Percentiles rank a stretch among this genome's conserved stretches.
phyloP scores from a whole-genome alignment of 768 basidiomycete genomes.

The Mycena belliarum region DNA sequence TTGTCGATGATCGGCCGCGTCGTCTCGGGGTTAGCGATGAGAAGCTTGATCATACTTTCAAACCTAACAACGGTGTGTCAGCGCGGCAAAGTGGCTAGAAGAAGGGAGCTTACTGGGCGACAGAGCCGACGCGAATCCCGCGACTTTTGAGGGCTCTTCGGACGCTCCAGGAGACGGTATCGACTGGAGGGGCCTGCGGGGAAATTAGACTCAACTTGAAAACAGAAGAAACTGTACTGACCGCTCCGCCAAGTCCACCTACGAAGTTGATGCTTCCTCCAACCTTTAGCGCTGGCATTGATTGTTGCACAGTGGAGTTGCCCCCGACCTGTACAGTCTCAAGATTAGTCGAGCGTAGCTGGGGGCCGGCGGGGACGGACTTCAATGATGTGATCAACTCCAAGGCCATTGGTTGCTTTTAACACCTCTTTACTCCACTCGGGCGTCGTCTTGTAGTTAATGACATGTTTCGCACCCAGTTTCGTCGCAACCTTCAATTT shows the following conservation, averaged over 20 bases:
- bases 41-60: slow-evolving; percentile 45
- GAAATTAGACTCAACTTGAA: too few species aligned
- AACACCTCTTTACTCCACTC: slow-evolving; percentile 52
- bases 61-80: slow-evolving; percentile 33
- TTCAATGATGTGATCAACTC: slow-evolving; percentile 26
- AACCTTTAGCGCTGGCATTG: too few species aligned
- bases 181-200: too few species aligned
- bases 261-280: too few species aligned
- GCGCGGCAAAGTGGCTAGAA: not conserved
- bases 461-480: slow-evolving; percentile 44
- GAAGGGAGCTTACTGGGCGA: slow-evolving; percentile 37
- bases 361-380: slow-evolving; percentile 1
- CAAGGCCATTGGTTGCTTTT: slow-evolving; percentile 29
- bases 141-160: slow-evolving; percentile 37
- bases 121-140: slow-evolving; percentile 47
- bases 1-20: slow-evolving; percentile 51
- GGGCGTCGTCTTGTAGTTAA: slow-evolving; percentile 52
- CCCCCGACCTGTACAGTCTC: too few species aligned
- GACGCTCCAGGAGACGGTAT: slow-evolving; percentile 30
- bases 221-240: too few species aligned
- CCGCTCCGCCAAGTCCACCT: too few species aligned
- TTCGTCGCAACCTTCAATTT: slow-evolving; percentile 44
- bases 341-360: too few species aligned
- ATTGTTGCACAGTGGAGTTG: too few species aligned
- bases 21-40: slow-evolving; percentile 33